Percentiles rank a stretch among this genome's conserved stretches.
phyloP scores from a whole-genome alignment of 176 grass and related monocot genomes.

The Cymbopogon citratus region DNA sequence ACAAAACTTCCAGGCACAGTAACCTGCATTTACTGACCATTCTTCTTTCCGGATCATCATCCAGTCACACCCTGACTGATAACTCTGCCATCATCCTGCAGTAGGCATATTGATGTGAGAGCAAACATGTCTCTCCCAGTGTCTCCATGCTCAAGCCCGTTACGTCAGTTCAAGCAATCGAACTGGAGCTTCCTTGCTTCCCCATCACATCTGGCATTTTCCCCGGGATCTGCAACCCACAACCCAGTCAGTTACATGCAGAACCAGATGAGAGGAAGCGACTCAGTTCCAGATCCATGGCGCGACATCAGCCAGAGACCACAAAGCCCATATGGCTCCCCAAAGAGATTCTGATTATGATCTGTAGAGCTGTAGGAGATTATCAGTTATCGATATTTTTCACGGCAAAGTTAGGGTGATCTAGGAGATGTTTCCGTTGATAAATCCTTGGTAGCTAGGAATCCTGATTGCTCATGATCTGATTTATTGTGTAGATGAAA shows the following conservation, averaged over 20 bases:
- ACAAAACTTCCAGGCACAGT: conserved; percentile 7
- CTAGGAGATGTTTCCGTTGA: conserved; percentile 14
- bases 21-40: neutral
- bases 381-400: neutral
- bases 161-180: conserved; percentile 53
- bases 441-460: neutral
- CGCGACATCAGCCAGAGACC: conserved; percentile 39
- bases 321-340: conserved; percentile 68
- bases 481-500: conserved; percentile 18
- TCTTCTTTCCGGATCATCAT: neutral
- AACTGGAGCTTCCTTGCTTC: conserved; percentile 84
- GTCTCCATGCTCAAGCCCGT: conserved; percentile 75
- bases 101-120: conserved; percentile 43
- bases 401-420: neutral
- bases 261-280: conserved; percentile 41
- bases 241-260: conserved; percentile 27
- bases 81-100: neutral
- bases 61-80: neutral
- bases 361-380: neutral
- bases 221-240: conserved; percentile 27
- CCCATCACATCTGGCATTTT: conserved; percentile 51
- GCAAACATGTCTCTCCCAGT: conserved; percentile 79
- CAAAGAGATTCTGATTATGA: conserved; percentile 50
- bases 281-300: conserved; percentile 36
- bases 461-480: conserved; percentile 14